Evolutionary conservation across 768 basidiomycete genomes (phyloP), one percentile per base, ranked within the genome.

Genomic region (Rhodotorula graminis): DNA sequence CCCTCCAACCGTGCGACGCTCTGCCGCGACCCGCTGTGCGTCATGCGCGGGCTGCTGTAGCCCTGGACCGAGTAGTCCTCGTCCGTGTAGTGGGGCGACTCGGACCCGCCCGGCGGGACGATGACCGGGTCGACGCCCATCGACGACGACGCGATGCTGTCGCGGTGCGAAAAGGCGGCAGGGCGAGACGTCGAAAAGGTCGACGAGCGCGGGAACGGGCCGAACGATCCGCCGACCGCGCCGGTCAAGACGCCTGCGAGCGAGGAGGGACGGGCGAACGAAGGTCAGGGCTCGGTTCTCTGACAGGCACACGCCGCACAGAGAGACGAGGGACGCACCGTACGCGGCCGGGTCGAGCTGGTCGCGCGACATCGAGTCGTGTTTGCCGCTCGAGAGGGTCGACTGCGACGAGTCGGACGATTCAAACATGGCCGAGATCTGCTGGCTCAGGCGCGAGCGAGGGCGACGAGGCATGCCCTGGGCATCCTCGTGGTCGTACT

Each of bases 141-240:
- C 37, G 74, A 67, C 6, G 74, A 76, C 19, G 68, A 72, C 0
- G 74, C 71, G 42, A 76, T 69, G 44, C 65, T 67, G 65, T 76
- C 74, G 29, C 74, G 74, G 53, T 67, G 68, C 3, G 64, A 64
- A 61, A 59, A 72, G 23, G 71, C 60, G 15, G 71, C 61, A 0
- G 71, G 70, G 2, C 71, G 65, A 42, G 29, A n/a, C 23, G 64
- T 62, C 8, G 68, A 67, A 62, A 72, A 76, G 31, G 74, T 65
- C 2, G 74, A 76, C 10, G 74, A 76, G n/a, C 74, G 64, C 5
- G 74, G 74, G 63, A 76, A 76, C 4, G 74, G 74, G 15, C 74
- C 74, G 16, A 68, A 72, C 50, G 46, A 65, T 27, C 71, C 71
- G 55, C 74, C 74, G 40, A 76, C 71, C 0, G 71, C 65, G 11